Evolutionary conservation across 306 rosid species (phyloP).

Genomic region (Pterocarpus santalinus): DNA sequence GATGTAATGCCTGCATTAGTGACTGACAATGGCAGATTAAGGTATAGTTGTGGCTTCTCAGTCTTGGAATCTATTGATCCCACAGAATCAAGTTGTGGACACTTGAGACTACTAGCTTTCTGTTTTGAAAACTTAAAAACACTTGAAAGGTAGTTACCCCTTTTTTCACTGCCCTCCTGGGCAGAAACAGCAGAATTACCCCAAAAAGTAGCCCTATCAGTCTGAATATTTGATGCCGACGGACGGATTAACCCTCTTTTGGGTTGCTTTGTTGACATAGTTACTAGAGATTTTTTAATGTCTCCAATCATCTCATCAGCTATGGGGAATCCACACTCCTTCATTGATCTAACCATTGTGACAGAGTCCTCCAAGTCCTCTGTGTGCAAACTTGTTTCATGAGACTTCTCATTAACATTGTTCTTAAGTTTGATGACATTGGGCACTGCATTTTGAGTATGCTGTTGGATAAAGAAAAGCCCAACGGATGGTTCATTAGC

Average conservation of each 20-base stretch:
- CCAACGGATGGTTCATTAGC: constrained; percentile 96
- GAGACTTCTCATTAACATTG: constrained; percentile 60
- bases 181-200: constrained; percentile 47
- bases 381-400: constrained; percentile 71
- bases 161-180: constrained; percentile 51
- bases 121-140: constrained; percentile 74
- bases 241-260: constrained; percentile 59
- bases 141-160: constrained; percentile 66
- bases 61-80: constrained; percentile 44
- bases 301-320: constrained; percentile 86
- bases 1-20: constrained; percentile 58
- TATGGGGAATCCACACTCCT: constrained; percentile 79
- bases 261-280: constrained; percentile 67
- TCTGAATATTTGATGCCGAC: constrained; percentile 50
- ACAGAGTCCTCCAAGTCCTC: constrained; percentile 90
- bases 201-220: constrained; percentile 59
- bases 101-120: constrained; percentile 64
- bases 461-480: constrained; percentile 88
- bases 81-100: constrained; percentile 59
- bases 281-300: constrained; percentile 70
- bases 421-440: constrained; percentile 67
- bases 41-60: constrained; percentile 48
- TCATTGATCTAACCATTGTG: constrained; percentile 78
- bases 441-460: constrained; percentile 82
- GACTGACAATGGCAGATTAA: constrained; percentile 45